Conservation (phyloP, 495 filamentous ascomycete species). For the Tetracladium setigerum region DNA sequence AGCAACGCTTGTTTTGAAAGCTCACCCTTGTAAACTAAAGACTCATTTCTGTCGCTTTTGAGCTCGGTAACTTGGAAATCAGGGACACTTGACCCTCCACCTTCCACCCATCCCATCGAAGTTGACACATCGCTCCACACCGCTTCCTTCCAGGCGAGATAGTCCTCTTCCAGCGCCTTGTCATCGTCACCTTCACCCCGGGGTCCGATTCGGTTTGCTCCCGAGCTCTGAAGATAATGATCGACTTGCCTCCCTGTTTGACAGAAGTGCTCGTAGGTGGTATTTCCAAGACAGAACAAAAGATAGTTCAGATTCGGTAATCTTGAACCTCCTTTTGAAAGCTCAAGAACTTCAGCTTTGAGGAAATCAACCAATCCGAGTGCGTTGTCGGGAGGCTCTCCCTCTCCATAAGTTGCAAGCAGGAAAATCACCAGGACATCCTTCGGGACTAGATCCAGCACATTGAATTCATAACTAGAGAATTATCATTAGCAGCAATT, state of each 20-base stretch:
- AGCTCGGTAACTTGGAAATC: too few species aligned
- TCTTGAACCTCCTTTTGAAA: too few species aligned
- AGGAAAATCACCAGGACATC: slow-evolving; percentile 23
- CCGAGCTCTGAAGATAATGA: background rate
- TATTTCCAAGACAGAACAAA: slow-evolving; percentile 27
- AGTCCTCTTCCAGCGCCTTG: slow-evolving; percentile 17
- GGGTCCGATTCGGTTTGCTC: slow-evolving; percentile 3
- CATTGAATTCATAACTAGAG: slow-evolving; percentile 22
- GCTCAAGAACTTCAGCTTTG: too few species aligned
- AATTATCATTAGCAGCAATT: slow-evolving; percentile 21
- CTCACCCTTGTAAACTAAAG: too few species aligned
- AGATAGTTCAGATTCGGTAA: too few species aligned
- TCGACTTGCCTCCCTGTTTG: slow-evolving; percentile 1
- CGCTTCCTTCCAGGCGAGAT: slow-evolving; percentile 15
- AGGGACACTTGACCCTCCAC: too few species aligned
- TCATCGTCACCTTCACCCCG: slow-evolving; percentile 16
- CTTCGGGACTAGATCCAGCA: slow-evolving; percentile 10
- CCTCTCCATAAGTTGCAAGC: slow-evolving; percentile 28
- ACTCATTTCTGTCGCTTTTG: too few species aligned
- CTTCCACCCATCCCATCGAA: too few species aligned
- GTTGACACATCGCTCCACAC: too few species aligned
- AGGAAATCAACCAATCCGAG: too few species aligned
- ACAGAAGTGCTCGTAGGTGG: slow-evolving; percentile 16
- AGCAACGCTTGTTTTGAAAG: too few species aligned
- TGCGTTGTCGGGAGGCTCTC: slow-evolving; percentile 29